Percentiles rank a stretch among this genome's conserved stretches.
phyloP scores from a whole-genome alignment of 805 yeast genomes.

The Candida andamanensis region DNA sequence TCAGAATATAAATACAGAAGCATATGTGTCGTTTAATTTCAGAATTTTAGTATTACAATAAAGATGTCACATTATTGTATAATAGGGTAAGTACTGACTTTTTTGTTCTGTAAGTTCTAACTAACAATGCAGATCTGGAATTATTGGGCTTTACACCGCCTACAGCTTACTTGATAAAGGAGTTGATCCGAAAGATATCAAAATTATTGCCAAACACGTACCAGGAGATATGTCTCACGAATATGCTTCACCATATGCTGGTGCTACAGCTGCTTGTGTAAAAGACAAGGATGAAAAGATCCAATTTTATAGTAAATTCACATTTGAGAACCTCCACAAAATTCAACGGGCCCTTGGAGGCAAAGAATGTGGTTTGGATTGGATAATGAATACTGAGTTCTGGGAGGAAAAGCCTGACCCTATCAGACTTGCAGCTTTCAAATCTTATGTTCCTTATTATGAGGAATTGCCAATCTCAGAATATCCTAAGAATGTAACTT shows the following conservation, averaged over 20 bases:
- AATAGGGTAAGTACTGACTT: constrained; percentile 11
- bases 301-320: constrained; percentile 8
- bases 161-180: constrained; percentile 13
- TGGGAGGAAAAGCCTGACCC: constrained; percentile 4
- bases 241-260: constrained; percentile 26
- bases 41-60: no score
- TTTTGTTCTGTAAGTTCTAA: not conserved
- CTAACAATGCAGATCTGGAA: constrained; percentile 5
- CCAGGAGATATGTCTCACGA: constrained; percentile 22
- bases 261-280: constrained; percentile 16
- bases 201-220: constrained; percentile 16
- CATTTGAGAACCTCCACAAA: constrained; percentile 7
- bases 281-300: constrained; percentile 21
- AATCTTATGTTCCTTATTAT: constrained; percentile 3
- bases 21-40: no score
- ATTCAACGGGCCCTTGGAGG: constrained; percentile 4
- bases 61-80: constrained; percentile 8
- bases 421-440: constrained; percentile 3
- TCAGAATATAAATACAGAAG: no score
- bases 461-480: constrained; percentile 13
- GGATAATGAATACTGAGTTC: constrained; percentile 5
- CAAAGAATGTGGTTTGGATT: constrained; percentile 4
- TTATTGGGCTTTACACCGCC: constrained; percentile 12
- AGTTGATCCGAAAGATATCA: constrained; percentile 6
- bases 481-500: constrained; percentile 47